These are phyloP conservation scores for Pestalotiopsis fici DNA, from an alignment of 2,329 filamentous ascomycete genomes.

Conservation along the genomic window DNA sequence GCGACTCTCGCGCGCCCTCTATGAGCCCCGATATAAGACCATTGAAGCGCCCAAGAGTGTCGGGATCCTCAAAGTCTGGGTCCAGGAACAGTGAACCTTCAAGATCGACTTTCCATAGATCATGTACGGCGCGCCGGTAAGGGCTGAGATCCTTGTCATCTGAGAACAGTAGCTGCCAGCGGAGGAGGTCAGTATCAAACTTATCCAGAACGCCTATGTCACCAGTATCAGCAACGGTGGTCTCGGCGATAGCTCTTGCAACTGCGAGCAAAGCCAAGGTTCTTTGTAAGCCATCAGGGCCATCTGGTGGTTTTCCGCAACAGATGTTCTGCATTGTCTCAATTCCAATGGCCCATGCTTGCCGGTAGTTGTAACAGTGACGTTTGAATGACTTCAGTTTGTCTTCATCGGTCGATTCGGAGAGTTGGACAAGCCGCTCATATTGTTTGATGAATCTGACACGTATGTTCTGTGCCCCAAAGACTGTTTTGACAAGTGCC, in stretches of 20 bases:
- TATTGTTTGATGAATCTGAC: conserved; percentile 10
- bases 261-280: conserved; percentile 11
- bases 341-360: conserved; percentile 10
- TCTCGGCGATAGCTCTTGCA: conserved; percentile 12
- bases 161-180: conserved; percentile 12
- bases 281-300: conserved; percentile 6
- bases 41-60: conserved; percentile 10
- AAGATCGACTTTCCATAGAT: conserved; percentile 9
- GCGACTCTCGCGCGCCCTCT: conserved; percentile 3
- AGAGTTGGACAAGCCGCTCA: background rate
- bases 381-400: conserved; percentile 3
- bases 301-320: background rate
- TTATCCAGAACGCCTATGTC: conserved; percentile 8
- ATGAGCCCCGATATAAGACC: conserved; percentile 9
- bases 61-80: conserved; percentile 5
- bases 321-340: conserved; percentile 9
- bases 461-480: conserved; percentile 3
- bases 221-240: background rate
- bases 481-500: conserved; percentile 4
- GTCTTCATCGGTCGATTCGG: background rate
- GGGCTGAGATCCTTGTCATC: conserved; percentile 3
- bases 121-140: conserved; percentile 1
- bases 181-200: conserved; percentile 12
- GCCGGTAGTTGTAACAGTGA: background rate
- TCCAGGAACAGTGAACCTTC: conserved; percentile 6